phyloP scores from a whole-genome alignment of 192 early-diverging fungal species.

The Entrophospora sp. region DNA sequence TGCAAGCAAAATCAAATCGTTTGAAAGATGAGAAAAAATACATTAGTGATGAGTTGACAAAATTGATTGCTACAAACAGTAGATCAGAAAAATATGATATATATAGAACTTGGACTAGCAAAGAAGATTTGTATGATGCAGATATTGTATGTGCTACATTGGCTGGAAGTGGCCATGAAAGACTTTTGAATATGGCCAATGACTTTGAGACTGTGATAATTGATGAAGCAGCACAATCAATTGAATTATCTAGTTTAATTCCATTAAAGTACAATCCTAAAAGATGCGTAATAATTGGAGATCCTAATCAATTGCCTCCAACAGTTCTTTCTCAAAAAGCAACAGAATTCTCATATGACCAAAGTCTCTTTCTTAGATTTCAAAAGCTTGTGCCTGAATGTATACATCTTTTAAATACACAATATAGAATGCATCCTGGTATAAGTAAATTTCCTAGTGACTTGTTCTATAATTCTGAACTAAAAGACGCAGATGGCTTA shows the following conservation, averaged over 20 bases:
- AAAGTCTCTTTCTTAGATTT: slow-evolving; percentile 85
- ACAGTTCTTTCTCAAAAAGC: slow-evolving; percentile 75
- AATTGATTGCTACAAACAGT: background rate
- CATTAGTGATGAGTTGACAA: too few species aligned
- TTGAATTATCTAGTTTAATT: slow-evolving; percentile 81
- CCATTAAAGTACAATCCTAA: slow-evolving; percentile 76
- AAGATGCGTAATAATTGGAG: slow-evolving; percentile 84
- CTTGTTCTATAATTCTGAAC: slow-evolving; percentile 68
- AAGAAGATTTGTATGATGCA: slow-evolving; percentile 62
- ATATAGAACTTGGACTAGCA: slow-evolving; percentile 43
- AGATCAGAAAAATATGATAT: slow-evolving; percentile 26
- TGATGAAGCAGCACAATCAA: slow-evolving; percentile 92
- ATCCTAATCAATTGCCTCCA: slow-evolving; percentile 90
- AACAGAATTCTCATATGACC: slow-evolving; percentile 65
- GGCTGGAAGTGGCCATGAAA: slow-evolving; percentile 78
- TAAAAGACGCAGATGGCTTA: slow-evolving; percentile 73
- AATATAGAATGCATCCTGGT: slow-evolving; percentile 95
- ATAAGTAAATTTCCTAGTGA: slow-evolving; percentile 75
- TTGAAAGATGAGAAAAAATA: too few species aligned
- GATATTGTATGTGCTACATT: slow-evolving; percentile 84
- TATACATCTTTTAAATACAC: slow-evolving; percentile 79
- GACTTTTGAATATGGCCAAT: slow-evolving; percentile 52
- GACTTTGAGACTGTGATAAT: slow-evolving; percentile 84
- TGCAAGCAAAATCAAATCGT: too few species aligned
- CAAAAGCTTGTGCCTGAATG: slow-evolving; percentile 52